Evolutionary conservation across 2,329 filamentous ascomycete species (phyloP).

Genomic region (Botrytis galanthina): DNA sequence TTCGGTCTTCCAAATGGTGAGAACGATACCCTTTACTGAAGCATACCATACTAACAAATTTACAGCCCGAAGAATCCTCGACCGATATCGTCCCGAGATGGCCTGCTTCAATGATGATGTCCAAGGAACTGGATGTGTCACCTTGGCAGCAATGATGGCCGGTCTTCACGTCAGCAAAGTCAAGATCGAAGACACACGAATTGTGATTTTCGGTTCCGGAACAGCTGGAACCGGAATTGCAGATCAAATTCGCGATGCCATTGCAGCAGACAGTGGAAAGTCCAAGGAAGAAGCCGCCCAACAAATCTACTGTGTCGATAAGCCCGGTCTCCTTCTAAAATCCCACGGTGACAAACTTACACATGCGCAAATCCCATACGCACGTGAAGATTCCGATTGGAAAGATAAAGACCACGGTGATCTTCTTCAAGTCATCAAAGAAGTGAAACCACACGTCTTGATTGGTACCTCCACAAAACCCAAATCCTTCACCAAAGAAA

Average conservation of each 20-base stretch:
- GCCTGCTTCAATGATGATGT: slow-evolving; percentile 91
- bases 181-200: slow-evolving; percentile 64
- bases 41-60: neutral
- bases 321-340: slow-evolving; percentile 70
- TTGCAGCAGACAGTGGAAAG: slow-evolving; percentile 64
- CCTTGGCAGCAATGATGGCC: slow-evolving; percentile 76
- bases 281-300: slow-evolving; percentile 70
- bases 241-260: slow-evolving; percentile 78
- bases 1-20: slow-evolving; percentile 72
- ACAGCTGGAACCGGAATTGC: slow-evolving; percentile 83
- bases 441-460: slow-evolving; percentile 75
- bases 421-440: slow-evolving; percentile 65
- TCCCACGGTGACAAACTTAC: slow-evolving; percentile 60
- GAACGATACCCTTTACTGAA: slow-evolving; percentile 15
- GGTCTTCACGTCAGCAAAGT: slow-evolving; percentile 67
- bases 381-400: slow-evolving; percentile 64
- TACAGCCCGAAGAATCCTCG: slow-evolving; percentile 63
- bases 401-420: slow-evolving; percentile 52
- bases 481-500: slow-evolving; percentile 69
- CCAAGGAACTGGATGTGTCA: slow-evolving; percentile 85
- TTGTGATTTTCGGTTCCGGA: slow-evolving; percentile 77
- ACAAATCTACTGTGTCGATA: slow-evolving; percentile 75
- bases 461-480: slow-evolving; percentile 82
- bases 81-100: slow-evolving; percentile 69
- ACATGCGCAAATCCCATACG: slow-evolving; percentile 64